Evolutionary conservation across 371 early-diverging fungal species (phyloP), one percentile per base, ranked within the genome.

Genomic region (Mucor plumbeus): DNA sequence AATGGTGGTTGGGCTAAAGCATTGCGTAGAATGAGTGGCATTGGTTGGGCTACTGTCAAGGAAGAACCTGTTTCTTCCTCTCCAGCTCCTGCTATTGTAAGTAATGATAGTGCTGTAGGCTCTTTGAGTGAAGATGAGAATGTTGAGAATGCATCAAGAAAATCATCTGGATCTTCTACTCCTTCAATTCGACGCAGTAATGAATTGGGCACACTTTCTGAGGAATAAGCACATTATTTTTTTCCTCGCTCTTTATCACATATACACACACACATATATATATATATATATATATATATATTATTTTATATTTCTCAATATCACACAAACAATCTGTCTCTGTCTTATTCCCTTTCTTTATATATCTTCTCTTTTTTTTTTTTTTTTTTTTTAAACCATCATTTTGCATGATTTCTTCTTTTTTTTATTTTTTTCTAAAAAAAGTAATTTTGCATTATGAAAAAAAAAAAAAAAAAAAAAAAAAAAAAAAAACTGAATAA

Each of bases 1-100:
- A 72, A 72, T 53, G 67, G 79, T 34, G 79, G 82, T 26, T 82
- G 82, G 82, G 83, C 83, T 14, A 78, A 78, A 47, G 80, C 83
- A 0, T 60, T 80, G 19, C 79, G 83, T 61, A 67, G 81, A 53
- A 80, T 79, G 81, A 80, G 79, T 62, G 79, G 71, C 14, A 78
- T 80, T 58, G 81, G 79, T 6, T 83, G 83, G 83, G 68, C 82
- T 0, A 39, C 63, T 43, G 21, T 44, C 26, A 75, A 70, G 35
- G 67, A 70, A 64, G 67, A 67, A 38, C 31, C 43, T 14, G 8
- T 41, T 26, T 26, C 26, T 26, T 1, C 26, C 1, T 1, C 26
- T 26, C 26, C 26, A 7, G 10, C 39, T 7, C 10, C 26, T 17
- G n/a, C 48, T 21, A 34, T 17, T 33, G 48, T 65, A 10, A 68